Evolutionary conservation across 805 yeast genomes (phyloP).

Genomic region (Yamadazyma sp.): DNA sequence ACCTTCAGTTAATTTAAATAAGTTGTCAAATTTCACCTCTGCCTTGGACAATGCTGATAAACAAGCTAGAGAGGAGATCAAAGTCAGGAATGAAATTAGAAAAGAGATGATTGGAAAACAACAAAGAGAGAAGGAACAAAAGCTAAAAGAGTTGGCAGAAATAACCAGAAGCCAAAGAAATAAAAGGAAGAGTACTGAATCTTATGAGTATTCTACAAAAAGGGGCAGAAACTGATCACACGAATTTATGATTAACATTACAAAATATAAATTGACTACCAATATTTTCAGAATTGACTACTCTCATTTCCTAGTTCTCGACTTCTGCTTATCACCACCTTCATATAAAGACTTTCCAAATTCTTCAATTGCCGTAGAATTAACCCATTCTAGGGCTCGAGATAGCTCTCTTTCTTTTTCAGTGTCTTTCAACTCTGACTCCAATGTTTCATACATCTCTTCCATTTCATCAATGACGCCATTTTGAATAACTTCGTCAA

Average conservation of each 20-base stretch:
- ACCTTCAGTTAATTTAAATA: constrained; percentile 49
- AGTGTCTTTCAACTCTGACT: constrained; percentile 30
- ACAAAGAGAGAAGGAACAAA: constrained; percentile 29
- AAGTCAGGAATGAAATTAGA: constrained; percentile 26
- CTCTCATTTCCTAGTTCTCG: constrained; percentile 17
- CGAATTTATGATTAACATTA: background rate
- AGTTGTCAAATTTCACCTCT: constrained; percentile 60
- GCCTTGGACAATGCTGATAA: constrained; percentile 69
- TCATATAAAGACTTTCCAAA: constrained; percentile 56
- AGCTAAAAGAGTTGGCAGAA: constrained; percentile 30
- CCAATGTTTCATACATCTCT: constrained; percentile 25
- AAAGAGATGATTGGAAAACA: constrained; percentile 24
- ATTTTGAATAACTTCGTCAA: constrained; percentile 28
- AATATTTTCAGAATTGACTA: no score
- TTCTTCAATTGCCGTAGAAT: constrained; percentile 52
- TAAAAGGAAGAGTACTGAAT: constrained; percentile 2
- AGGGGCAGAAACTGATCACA: constrained; percentile 1
- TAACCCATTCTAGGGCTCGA: constrained; percentile 61
- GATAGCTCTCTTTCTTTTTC: constrained; percentile 41
- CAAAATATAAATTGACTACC: constrained; percentile 10
- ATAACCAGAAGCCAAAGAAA: constrained; percentile 18
- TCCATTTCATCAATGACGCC: constrained; percentile 30
- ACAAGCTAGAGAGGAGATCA: constrained; percentile 22
- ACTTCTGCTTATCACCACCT: constrained; percentile 41
- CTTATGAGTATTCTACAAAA: background rate